Conservation (phyloP, 352 stramenopile species). For the Phytopythium boreale region DNA sequence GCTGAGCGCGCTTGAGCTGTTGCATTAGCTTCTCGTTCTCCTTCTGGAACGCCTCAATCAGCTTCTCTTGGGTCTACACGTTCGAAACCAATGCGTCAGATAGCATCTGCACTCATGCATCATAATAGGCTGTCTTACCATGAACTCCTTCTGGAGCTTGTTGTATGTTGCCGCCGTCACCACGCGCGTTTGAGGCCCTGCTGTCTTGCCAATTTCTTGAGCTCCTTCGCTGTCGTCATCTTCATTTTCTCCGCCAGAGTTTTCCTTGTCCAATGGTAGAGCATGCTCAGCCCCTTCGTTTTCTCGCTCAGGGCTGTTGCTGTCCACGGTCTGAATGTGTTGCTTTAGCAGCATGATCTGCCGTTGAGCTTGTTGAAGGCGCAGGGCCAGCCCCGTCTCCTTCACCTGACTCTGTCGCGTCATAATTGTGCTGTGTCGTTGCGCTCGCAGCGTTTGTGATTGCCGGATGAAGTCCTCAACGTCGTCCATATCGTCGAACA, state of each 20-base stretch:
- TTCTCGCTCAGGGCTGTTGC: neutral
- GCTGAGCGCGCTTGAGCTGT: constrained; percentile 61
- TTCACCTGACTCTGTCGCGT: constrained; percentile 36
- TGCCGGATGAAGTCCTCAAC: constrained; percentile 54
- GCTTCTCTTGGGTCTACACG: constrained; percentile 57
- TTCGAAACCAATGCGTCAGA: neutral
- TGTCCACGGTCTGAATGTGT: constrained; percentile 33
- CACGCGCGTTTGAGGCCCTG: neutral
- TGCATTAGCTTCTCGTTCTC: constrained; percentile 85
- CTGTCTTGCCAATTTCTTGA: neutral
- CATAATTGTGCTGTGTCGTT: constrained; percentile 19
- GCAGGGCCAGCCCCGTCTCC: constrained; percentile 58
- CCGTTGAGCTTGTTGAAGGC: constrained; percentile 68
- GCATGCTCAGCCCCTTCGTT: neutral
- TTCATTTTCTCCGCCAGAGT: neutral
- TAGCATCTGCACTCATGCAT: neutral
- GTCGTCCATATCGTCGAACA: constrained; percentile 48
- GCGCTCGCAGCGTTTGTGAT: constrained; percentile 28
- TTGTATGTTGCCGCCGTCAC: constrained; percentile 12
- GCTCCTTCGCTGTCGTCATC: constrained; percentile 2
- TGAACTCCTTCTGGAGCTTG: constrained; percentile 56
- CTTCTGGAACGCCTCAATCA: constrained; percentile 78
- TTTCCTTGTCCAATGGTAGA: neutral
- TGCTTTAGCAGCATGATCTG: constrained; percentile 67
- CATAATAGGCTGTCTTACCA: constrained; percentile 13